These are phyloP conservation scores for Macrophomina pseudophaseolina DNA, from an alignment of 2,329 filamentous ascomycete genomes.

Conservation along the genomic window DNA sequence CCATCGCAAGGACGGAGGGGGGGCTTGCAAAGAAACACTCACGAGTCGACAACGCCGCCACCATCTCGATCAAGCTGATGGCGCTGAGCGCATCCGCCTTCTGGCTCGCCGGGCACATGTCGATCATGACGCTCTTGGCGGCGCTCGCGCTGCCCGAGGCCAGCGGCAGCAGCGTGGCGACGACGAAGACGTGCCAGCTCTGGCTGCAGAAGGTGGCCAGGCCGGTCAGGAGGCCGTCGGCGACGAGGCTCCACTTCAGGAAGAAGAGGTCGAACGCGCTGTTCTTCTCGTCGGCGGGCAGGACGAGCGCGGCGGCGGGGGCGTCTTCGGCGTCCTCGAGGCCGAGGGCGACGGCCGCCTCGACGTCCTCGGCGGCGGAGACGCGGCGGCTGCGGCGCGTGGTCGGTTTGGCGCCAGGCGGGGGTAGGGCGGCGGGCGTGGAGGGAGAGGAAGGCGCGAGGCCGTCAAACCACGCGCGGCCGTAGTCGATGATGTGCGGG, in stretches of 20 bases:
- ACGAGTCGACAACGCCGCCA: slow-evolving; percentile 65
- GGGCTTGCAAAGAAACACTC: slow-evolving; percentile 8
- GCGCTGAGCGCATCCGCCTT: slow-evolving; percentile 71
- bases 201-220: slow-evolving; percentile 65
- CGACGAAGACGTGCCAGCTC: slow-evolving; percentile 72
- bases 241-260: slow-evolving; percentile 67
- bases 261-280: slow-evolving; percentile 71
- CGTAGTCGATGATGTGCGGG: slow-evolving; percentile 49
- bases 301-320: slow-evolving; percentile 44
- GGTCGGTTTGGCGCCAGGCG: slow-evolving; percentile 24
- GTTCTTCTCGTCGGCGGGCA: slow-evolving; percentile 50
- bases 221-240: slow-evolving; percentile 69
- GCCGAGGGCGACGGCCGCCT: slow-evolving; percentile 52
- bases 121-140: slow-evolving; percentile 74
- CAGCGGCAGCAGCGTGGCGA: slow-evolving; percentile 68
- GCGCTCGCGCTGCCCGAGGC: slow-evolving; percentile 72
- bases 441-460: slow-evolving; percentile 54
- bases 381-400: slow-evolving; percentile 33
- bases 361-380: slow-evolving; percentile 37
- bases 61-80: slow-evolving; percentile 72
- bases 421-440: slow-evolving; percentile 24
- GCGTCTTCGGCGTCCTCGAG: slow-evolving; percentile 54
- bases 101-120: slow-evolving; percentile 68
- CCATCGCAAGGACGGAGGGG: too few species aligned
- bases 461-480: slow-evolving; percentile 48